phyloP scores from a whole-genome alignment of 192 early-diverging fungal genomes.

The Podila clonocystis region DNA sequence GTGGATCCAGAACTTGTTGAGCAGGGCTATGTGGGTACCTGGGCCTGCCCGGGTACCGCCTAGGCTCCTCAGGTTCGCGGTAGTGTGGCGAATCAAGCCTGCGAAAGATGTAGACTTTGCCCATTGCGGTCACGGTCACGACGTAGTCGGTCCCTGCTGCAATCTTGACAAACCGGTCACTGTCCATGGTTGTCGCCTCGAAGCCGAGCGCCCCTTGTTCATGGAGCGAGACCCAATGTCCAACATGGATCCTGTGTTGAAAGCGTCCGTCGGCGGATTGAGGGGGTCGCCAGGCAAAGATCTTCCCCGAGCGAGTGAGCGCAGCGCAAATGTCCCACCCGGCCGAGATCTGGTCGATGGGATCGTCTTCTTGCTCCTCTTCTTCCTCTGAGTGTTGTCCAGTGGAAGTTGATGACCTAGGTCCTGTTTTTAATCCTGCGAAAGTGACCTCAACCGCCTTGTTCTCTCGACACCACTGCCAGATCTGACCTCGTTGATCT shows the following conservation, averaged over 20 bases:
- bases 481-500: conserved; percentile 27
- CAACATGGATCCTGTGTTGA: conserved; percentile 26
- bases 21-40: neutral
- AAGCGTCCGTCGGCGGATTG: conserved; percentile 20
- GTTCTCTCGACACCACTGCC: conserved; percentile 51
- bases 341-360: conserved; percentile 22
- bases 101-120: conserved; percentile 37
- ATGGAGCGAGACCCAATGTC: conserved; percentile 10
- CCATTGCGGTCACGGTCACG: conserved; percentile 20
- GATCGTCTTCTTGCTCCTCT: conserved; percentile 3
- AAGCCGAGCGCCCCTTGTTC: conserved; percentile 20
- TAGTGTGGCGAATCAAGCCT: conserved; percentile 21
- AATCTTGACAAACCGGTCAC: conserved; percentile 28
- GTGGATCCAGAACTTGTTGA: neutral
- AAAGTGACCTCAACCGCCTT: conserved; percentile 23
- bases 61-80: neutral
- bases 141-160: conserved; percentile 37
- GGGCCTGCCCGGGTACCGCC: neutral
- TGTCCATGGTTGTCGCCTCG: conserved; percentile 9
- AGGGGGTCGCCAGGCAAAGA: conserved; percentile 37
- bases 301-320: conserved; percentile 22
- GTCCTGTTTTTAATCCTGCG: neutral
- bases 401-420: neutral
- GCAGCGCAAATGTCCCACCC: conserved; percentile 47
- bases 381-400: neutral